Evolutionary conservation across 139 green algal genomes (phyloP).

Genomic region (Ulvella scutata): DNA sequence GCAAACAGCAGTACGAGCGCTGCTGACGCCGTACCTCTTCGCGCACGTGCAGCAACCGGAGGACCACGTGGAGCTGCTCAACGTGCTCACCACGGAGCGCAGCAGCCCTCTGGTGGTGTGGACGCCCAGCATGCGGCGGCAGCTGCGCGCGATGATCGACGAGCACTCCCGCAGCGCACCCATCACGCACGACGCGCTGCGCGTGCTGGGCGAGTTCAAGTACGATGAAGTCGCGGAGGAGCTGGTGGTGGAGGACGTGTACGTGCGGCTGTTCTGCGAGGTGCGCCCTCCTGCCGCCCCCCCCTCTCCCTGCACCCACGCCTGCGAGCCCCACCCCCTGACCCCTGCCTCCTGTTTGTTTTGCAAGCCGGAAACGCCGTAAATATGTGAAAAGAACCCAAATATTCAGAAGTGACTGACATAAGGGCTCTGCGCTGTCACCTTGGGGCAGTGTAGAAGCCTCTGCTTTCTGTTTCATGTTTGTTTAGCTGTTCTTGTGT

Average conservation of each 20-base stretch:
- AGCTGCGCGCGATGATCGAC: background rate
- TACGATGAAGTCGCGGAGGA: background rate
- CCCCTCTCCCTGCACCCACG: no score
- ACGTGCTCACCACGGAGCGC: background rate
- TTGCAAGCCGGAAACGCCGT: no score
- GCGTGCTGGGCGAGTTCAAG: background rate
- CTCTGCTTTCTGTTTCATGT: no score
- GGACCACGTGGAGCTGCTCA: background rate
- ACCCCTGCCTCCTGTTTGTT: no score
- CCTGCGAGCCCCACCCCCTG: no score
- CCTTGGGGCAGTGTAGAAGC: no score
- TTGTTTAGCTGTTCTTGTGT: no score
- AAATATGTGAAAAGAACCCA: no score
- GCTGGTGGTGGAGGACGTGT: conserved; percentile 3
- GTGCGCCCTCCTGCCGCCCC: background rate
- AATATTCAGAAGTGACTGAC: no score
- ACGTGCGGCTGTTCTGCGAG: conserved; percentile 1
- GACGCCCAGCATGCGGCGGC: background rate
- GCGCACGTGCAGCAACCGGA: background rate
- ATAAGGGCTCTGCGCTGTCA: no score
- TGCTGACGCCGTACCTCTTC: conserved; percentile 1
- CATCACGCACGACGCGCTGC: background rate
- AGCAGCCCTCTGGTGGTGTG: background rate
- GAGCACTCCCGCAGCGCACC: background rate
- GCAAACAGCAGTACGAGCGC: background rate